Evolutionary conservation across 2,329 filamentous ascomycete genomes (phyloP).

Genomic region (Botrytis medusae): DNA sequence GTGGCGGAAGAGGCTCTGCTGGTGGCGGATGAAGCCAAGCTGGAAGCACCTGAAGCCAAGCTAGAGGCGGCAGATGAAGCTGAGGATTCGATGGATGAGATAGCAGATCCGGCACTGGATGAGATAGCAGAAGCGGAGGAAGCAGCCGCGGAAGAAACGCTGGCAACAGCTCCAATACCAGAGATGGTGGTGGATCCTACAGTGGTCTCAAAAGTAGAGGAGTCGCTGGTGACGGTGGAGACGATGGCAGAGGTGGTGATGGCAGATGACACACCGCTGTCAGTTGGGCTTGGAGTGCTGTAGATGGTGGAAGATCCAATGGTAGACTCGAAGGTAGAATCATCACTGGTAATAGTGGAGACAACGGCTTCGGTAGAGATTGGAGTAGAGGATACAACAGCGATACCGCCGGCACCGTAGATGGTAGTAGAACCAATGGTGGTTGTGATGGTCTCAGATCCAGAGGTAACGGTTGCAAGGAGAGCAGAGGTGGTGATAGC

Average conservation of each 20-base stretch:
- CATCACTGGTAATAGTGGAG: constrained; percentile 29
- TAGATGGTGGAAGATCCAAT: constrained; percentile 35
- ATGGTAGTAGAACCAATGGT: constrained; percentile 31
- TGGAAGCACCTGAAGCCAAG: constrained; percentile 25
- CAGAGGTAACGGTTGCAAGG: constrained; percentile 25
- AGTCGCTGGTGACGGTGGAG: constrained; percentile 26
- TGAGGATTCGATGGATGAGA: constrained; percentile 26
- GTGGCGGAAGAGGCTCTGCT: constrained; percentile 19
- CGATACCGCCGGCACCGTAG: constrained; percentile 24
- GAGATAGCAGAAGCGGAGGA: constrained; percentile 29
- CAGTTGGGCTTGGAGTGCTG: constrained; percentile 17
- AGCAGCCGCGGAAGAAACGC: constrained; percentile 27
- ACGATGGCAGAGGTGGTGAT: constrained; percentile 26
- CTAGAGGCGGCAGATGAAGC: constrained; percentile 27
- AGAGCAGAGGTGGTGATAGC: constrained; percentile 31
- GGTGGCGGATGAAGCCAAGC: constrained; percentile 16
- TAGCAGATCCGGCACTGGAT: constrained; percentile 30
- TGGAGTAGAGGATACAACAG: constrained; percentile 18
- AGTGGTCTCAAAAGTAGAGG: constrained; percentile 27
- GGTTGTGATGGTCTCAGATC: constrained; percentile 25
- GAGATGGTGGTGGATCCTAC: constrained; percentile 31
- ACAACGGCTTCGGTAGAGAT: constrained; percentile 35
- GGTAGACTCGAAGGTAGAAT: constrained; percentile 31
- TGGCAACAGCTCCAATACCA: constrained; percentile 22
- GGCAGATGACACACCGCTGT: constrained; percentile 18